These are phyloP conservation scores for Hydrangea macrophylla DNA, from an alignment of 148 eudicot species.

Conservation along the genomic window DNA sequence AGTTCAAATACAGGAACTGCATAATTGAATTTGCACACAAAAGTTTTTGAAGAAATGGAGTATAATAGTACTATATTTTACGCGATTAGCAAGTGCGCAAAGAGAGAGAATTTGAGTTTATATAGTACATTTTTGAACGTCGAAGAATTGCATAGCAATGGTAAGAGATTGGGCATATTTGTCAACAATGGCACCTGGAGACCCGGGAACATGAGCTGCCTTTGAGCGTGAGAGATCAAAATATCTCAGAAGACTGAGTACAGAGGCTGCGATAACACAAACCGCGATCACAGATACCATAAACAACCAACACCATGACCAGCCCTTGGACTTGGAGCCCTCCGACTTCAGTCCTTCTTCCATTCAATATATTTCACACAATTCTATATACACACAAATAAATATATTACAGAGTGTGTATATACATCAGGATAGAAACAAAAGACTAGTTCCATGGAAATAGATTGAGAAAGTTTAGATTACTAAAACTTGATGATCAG, in stretches of 20 bases:
- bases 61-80: not conserved
- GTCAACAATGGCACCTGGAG: constrained; percentile 32
- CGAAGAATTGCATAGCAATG: constrained; percentile 69
- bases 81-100: not conserved
- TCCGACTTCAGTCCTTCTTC: constrained; percentile 24
- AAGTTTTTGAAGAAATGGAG: not conserved
- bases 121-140: constrained; percentile 64
- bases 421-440: not conserved
- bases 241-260: constrained; percentile 27
- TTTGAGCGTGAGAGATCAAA: constrained; percentile 11
- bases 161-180: constrained; percentile 59
- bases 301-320: constrained; percentile 43
- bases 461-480: not conserved
- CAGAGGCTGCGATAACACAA: constrained; percentile 34
- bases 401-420: not conserved
- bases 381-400: not conserved
- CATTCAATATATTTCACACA: constrained; percentile 14
- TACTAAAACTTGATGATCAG: not conserved
- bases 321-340: not conserved
- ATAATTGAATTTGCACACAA: not conserved
- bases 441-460: too few relatives aligned
- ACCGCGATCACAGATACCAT: constrained; percentile 38
- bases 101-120: not conserved
- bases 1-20: not conserved
- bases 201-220: constrained; percentile 24